Evolutionary conservation across 768 basidiomycete genomes (phyloP), one percentile per base, ranked within the genome.

Genomic region (Russula sp.): DNA sequence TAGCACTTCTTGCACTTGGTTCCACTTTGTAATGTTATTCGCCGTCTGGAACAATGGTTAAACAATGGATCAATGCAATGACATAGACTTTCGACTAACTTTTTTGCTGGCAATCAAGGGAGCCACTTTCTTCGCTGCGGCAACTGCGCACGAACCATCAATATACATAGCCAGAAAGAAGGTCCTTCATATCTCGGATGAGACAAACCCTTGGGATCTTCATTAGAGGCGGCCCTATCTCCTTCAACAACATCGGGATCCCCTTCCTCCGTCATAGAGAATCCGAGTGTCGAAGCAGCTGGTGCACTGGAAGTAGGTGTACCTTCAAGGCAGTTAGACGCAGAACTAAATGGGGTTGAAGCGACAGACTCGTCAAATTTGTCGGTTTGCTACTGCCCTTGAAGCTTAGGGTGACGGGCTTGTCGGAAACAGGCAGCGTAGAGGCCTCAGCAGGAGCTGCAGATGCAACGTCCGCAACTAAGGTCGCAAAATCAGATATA

Each of bases 11-110:
- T 96, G 92, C 11, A 95, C 92, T 77, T 88, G 89, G 73, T 95
- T 98, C 97, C 96, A 99, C 73, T 98, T 98, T 71, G 83, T 87
- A 72, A 99, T 98, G 71, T 94, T 94, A 74, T 83, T 90, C 55
- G 84, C 90, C 51, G 87, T 90, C 92, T 97, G 56, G 6, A 26
- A 57, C 5, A 20, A 34, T 54, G 16, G 22, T 51, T 8, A 34
- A 38, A 52, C 18, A 53, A 9, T 38, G 26, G 2, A 42, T 2
- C 11, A 54, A 0, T 3, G 22, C 10, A 18, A 32, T 14, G 14
- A 24, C 42, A 30, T 32, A 14, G 36, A 51, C 26, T 36, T n/a
- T 11, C 48, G 42, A 42, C 67, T 42, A 69, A 88, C 92, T 86
- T 92, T 94, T 80, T 86, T 92, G 73, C 89, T 92, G 24, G 88